phyloP scores from a whole-genome alignment of 345 rosid genomes.

The Gossypium thurberi region DNA sequence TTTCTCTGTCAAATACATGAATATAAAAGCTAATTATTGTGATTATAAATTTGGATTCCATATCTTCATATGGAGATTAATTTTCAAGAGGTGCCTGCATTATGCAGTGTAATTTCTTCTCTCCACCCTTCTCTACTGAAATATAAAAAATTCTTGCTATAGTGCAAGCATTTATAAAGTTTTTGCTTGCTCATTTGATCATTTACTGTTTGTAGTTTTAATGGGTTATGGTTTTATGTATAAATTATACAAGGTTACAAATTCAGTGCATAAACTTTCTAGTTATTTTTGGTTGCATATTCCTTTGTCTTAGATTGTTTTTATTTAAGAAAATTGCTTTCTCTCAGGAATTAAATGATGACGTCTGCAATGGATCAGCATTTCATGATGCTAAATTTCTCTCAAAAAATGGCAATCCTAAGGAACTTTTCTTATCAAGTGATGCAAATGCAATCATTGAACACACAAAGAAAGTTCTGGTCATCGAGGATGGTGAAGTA shows the following conservation, averaged over 20 bases:
- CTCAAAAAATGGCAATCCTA: conserved; percentile 54
- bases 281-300: background rate
- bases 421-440: conserved; percentile 78
- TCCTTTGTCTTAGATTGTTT: background rate
- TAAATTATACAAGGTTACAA: background rate
- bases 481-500: conserved; percentile 88
- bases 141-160: background rate
- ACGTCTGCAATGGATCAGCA: conserved; percentile 33
- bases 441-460: conserved; percentile 85
- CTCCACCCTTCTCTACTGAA: background rate
- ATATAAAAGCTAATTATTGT: background rate
- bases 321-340: background rate
- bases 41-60: background rate
- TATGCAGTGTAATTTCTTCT: background rate
- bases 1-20: background rate
- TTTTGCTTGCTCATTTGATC: background rate
- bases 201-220: background rate
- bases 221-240: background rate
- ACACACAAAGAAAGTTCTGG: conserved; percentile 83
- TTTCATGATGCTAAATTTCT: conserved; percentile 59
- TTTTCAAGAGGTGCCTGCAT: background rate
- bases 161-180: background rate
- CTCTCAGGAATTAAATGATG: conserved; percentile 55
- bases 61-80: background rate
- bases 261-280: background rate